Evolutionary conservation across 805 yeast genomes (phyloP).

Genomic region (Vanderwaltozyma tropicalis): DNA sequence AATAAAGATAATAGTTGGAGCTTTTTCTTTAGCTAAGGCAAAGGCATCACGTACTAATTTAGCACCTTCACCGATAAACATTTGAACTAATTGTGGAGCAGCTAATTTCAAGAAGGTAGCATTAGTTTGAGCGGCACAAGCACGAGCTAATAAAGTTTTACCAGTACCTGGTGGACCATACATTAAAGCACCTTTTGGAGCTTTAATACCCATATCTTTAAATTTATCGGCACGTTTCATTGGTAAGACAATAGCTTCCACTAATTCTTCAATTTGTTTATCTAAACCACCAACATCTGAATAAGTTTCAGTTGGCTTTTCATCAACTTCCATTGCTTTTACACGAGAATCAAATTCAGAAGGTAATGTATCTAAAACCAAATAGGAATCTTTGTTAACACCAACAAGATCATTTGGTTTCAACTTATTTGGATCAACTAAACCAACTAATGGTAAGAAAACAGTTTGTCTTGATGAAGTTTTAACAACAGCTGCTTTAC

Average conservation of each 20-base stretch:
- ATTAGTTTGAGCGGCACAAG: constrained; percentile 97
- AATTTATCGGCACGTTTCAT: constrained; percentile 98
- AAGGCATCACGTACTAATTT: constrained; percentile 95
- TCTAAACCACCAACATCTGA: constrained; percentile 97
- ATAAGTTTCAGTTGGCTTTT: constrained; percentile 94
- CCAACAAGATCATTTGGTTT: constrained; percentile 98
- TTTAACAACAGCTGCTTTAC: constrained; percentile 96
- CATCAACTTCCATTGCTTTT: constrained; percentile 99
- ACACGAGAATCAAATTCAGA: constrained; percentile 97
- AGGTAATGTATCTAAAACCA: constrained; percentile 87
- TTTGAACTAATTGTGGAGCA: constrained; percentile 96
- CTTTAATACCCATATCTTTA: constrained; percentile 85
- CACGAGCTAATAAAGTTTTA: constrained; percentile 91
- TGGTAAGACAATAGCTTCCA: constrained; percentile 96
- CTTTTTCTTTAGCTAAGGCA: constrained; percentile 94
- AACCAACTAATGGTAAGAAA: constrained; percentile 87
- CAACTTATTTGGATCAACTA: constrained; percentile 82
- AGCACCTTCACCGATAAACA: constrained; percentile 99
- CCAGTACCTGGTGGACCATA: constrained; percentile 99
- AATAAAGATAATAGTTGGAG: constrained; percentile 94
- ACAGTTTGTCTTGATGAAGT: constrained; percentile 97
- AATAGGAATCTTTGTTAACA: constrained; percentile 91
- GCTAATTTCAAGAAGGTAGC: constrained; percentile 95
- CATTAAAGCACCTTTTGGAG: constrained; percentile 97
- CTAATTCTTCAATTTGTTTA: constrained; percentile 95